Evolutionary conservation across 1,139 yeast genomes (phyloP).

Genomic region (Diutina scorzettiae): DNA sequence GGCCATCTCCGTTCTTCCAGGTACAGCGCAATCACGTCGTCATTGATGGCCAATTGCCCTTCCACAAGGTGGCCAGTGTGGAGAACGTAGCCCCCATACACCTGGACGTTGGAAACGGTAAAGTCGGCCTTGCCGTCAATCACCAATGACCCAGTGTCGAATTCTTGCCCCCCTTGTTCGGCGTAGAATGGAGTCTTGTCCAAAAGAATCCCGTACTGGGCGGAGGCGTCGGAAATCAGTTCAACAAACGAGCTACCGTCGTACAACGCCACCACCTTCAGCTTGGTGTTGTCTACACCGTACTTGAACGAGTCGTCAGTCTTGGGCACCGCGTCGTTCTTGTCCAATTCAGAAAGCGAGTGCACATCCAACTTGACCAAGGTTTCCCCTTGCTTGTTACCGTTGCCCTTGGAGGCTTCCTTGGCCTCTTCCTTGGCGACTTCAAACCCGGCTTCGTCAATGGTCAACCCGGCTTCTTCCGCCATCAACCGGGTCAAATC

Average conservation of each 20-base stretch:
- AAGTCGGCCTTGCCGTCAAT: conserved; percentile 83
- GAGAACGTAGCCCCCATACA: conserved; percentile 86
- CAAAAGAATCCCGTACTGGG: conserved; percentile 67
- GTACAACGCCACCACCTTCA: conserved; percentile 60
- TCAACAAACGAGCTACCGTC: conserved; percentile 52
- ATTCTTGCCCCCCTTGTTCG: conserved; percentile 99
- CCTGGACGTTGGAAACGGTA: conserved; percentile 82
- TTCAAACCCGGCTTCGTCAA: conserved; percentile 87
- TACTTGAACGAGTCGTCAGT: conserved; percentile 77
- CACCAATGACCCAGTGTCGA: conserved; percentile 85
- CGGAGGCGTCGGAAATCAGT: conserved; percentile 22
- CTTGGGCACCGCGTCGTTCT: conserved; percentile 51
- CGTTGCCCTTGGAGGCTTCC: conserved; percentile 91
- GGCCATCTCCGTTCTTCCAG: conserved; percentile 96
- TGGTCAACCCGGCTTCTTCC: conserved; percentile 90
- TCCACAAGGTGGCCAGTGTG: conserved; percentile 83
- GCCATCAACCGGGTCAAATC: conserved; percentile 98
- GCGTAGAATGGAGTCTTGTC: conserved; percentile 94
- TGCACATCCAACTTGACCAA: conserved; percentile 83
- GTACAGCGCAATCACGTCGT: conserved; percentile 70
- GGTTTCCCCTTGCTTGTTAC: conserved; percentile 43
- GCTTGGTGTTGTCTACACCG: conserved; percentile 49
- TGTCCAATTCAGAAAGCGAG: conserved; percentile 55
- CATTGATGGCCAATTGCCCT: conserved; percentile 59
- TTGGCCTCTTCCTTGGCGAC: conserved; percentile 77